Evolutionary conservation across 2,329 filamentous ascomycete species (phyloP).

Genomic region (Fusarium sp.): DNA sequence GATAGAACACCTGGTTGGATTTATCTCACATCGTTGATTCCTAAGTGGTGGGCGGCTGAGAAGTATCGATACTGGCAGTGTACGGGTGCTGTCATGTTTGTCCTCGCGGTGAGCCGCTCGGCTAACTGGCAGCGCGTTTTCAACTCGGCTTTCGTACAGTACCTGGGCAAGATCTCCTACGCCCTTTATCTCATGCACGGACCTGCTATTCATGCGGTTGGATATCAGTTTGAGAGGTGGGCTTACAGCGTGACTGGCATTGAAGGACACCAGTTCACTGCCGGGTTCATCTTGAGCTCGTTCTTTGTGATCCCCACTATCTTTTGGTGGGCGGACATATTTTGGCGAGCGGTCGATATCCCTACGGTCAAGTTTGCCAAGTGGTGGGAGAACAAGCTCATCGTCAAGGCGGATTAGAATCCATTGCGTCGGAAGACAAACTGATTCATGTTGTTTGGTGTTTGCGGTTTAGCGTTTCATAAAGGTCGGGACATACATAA

Average conservation of each 20-base stretch:
- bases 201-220: slow-evolving; percentile 67
- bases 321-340: slow-evolving; percentile 70
- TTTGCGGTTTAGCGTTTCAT: slow-evolving; percentile 18
- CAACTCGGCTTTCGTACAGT: slow-evolving; percentile 65
- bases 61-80: slow-evolving; percentile 72
- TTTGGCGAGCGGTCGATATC: slow-evolving; percentile 69
- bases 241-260: slow-evolving; percentile 64
- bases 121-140: slow-evolving; percentile 66
- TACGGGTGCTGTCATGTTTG: slow-evolving; percentile 67
- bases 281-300: slow-evolving; percentile 64
- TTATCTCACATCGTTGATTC: slow-evolving; percentile 64
- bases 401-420: slow-evolving; percentile 51
- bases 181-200: slow-evolving; percentile 75
- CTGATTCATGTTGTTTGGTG: slow-evolving; percentile 20
- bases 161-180: slow-evolving; percentile 73
- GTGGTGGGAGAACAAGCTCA: slow-evolving; percentile 66
- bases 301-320: slow-evolving; percentile 66
- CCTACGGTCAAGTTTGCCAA: slow-evolving; percentile 70
- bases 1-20: slow-evolving; percentile 69
- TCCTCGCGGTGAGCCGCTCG: slow-evolving; percentile 65
- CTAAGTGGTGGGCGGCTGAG: slow-evolving; percentile 64
- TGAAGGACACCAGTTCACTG: slow-evolving; percentile 62
- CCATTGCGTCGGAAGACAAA: slow-evolving; percentile 4
- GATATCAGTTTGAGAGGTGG: slow-evolving; percentile 66
- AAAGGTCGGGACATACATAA: neutral